Percentiles rank a stretch among this genome's conserved stretches.
Evolutionary conservation across 345 rosid species (phyloP).

Genomic region (Salix viminalis): DNA sequence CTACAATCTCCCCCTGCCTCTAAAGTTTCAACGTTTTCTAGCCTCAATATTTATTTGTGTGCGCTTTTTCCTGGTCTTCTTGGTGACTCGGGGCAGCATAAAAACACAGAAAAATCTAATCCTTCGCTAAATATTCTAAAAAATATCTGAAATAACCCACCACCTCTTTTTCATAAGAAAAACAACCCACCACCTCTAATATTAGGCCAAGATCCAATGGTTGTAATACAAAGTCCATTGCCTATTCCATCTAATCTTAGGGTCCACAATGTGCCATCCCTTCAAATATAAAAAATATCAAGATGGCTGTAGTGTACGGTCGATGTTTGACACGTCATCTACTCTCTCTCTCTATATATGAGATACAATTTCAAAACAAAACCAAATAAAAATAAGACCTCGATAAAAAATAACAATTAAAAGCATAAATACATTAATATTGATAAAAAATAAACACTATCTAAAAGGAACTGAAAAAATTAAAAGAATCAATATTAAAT

Average conservation of each 20-base stretch:
- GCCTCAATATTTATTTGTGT: not conserved
- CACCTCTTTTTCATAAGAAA: not conserved
- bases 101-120: not conserved
- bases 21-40: not conserved
- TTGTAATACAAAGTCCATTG: not conserved
- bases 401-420: too few species aligned
- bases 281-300: slow-evolving; percentile 40
- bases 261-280: not conserved
- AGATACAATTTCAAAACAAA: too few species aligned
- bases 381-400: too few species aligned
- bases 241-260: not conserved
- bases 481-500: too few species aligned
- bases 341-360: not conserved
- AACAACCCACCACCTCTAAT: not conserved
- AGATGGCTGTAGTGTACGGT: slow-evolving; percentile 24
- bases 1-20: not conserved
- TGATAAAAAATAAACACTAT: too few species aligned
- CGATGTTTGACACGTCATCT: slow-evolving; percentile 11
- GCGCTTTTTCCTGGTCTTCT: not conserved
- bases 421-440: too few species aligned
- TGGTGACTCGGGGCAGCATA: not conserved
- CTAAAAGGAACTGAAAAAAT: too few species aligned
- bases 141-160: slow-evolving; percentile 38
- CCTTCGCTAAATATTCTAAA: not conserved
- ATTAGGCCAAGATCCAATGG: not conserved